These are phyloP conservation scores for Pseudocercospora cruenta DNA, from an alignment of 2,329 filamentous ascomycete genomes.

Conservation along the genomic window DNA sequence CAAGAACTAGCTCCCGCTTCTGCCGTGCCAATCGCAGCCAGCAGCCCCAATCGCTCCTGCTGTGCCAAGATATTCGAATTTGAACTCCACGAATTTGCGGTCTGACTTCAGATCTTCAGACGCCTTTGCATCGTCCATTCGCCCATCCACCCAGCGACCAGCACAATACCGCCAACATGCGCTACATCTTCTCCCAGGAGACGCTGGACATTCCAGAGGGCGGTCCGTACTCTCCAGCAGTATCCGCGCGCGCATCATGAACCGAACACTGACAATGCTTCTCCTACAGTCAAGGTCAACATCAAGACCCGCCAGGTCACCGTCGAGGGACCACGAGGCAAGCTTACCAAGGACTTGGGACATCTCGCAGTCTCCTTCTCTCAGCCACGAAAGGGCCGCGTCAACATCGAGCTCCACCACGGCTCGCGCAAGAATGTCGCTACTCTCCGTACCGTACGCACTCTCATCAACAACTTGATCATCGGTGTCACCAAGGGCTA, in stretches of 20 bases:
- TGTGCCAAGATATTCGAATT: background rate
- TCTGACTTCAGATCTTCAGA: slow-evolving; percentile 7
- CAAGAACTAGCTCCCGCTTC: too few relatives aligned
- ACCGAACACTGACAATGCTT: slow-evolving; percentile 25
- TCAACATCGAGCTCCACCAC: slow-evolving; percentile 99
- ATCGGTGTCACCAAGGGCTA: slow-evolving; percentile 98
- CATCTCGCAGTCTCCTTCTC: slow-evolving; percentile 97
- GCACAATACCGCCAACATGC: slow-evolving; percentile 72
- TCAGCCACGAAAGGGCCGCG: slow-evolving; percentile 78
- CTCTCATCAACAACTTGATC: slow-evolving; percentile 98
- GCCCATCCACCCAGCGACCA: slow-evolving; percentile 17
- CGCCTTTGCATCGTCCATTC: slow-evolving; percentile 4
- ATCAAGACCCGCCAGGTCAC: slow-evolving; percentile 97
- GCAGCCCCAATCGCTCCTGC: background rate
- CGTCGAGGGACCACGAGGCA: slow-evolving; percentile 96
- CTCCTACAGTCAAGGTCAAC: slow-evolving; percentile 80
- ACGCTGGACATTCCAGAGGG: slow-evolving; percentile 92
- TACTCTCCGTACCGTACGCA: slow-evolving; percentile 95
- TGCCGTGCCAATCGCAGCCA: background rate
- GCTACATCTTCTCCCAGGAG: slow-evolving; percentile 99
- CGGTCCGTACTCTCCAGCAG: slow-evolving; percentile 66
- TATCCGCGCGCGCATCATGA: background rate
- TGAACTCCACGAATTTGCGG: slow-evolving; percentile 1
- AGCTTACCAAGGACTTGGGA: slow-evolving; percentile 94
- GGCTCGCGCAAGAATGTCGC: slow-evolving; percentile 97